A percentile compares a stretch with the other conserved stretches of the same genome.
Conservation (phyloP, 1,284 basidiomycete genomes). For the Papiliotrema laurentii region DNA sequence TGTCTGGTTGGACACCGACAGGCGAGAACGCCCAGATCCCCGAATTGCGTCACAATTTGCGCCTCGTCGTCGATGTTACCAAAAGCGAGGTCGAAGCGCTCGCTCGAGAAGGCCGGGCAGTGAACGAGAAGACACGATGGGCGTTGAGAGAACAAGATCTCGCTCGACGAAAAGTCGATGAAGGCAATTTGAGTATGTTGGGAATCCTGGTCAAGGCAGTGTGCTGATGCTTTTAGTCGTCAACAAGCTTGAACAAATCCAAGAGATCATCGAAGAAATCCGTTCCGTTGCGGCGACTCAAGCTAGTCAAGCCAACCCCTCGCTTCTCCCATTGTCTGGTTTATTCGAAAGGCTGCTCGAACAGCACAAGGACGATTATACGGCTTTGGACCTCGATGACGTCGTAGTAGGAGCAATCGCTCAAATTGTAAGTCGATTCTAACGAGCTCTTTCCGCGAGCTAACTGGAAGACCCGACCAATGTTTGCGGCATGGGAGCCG, state of each 20-base stretch:
- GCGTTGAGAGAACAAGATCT: constrained; percentile 62
- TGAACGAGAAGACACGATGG: constrained; percentile 73
- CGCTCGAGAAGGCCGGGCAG: constrained; percentile 77
- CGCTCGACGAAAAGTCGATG: constrained; percentile 60
- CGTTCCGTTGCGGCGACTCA: constrained; percentile 60
- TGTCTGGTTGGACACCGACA: constrained; percentile 77
- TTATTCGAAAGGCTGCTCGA: constrained; percentile 66
- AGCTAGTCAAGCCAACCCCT: constrained; percentile 55
- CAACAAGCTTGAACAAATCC: constrained; percentile 66
- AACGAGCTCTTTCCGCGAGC: not conserved
- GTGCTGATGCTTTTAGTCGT: constrained; percentile 62
- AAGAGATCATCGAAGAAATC: constrained; percentile 67
- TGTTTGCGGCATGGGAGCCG: constrained; percentile 38
- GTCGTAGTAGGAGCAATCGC: constrained; percentile 85
- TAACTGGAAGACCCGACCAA: constrained; percentile 16
- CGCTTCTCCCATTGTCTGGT: constrained; percentile 65
- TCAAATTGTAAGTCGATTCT: constrained; percentile 57
- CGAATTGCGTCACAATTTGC: constrained; percentile 91
- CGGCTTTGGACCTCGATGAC: constrained; percentile 76
- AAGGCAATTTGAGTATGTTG: constrained; percentile 48
- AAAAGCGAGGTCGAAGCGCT: constrained; percentile 79
- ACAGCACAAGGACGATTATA: constrained; percentile 73
- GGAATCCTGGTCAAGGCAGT: not conserved
- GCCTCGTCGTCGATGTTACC: constrained; percentile 75
- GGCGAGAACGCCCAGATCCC: constrained; percentile 81